Percentiles rank a stretch among this genome's conserved stretches.
These are phyloP conservation scores for Phytophthora uliginosa DNA, from an alignment of 352 stramenopile genomes.

Conservation along the genomic window DNA sequence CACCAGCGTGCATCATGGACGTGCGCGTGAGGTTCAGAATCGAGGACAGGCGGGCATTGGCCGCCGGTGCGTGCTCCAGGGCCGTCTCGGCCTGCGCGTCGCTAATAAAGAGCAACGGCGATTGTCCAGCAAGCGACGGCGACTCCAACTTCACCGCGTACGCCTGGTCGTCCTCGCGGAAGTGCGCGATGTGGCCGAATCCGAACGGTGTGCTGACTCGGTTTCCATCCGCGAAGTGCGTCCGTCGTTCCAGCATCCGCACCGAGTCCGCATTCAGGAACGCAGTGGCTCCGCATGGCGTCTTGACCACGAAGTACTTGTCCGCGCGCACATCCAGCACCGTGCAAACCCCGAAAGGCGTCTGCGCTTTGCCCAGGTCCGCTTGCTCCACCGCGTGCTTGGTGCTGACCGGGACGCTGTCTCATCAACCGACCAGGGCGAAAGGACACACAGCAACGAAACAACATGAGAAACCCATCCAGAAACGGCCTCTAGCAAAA, in stretches of 20 bases:
- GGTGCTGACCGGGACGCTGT: slow-evolving; percentile 33
- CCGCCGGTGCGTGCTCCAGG: slow-evolving; percentile 39
- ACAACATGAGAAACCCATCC: slow-evolving; percentile 36
- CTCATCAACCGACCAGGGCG: slow-evolving; percentile 17
- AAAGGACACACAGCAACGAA: slow-evolving; percentile 29
- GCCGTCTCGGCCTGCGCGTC: slow-evolving; percentile 56
- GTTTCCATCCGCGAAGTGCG: slow-evolving; percentile 60
- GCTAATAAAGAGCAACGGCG: slow-evolving; percentile 58
- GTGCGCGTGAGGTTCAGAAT: slow-evolving; percentile 80
- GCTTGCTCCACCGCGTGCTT: slow-evolving; percentile 30
- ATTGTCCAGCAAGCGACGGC: slow-evolving; percentile 27
- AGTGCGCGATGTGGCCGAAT: slow-evolving; percentile 53
- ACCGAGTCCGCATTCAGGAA: slow-evolving; percentile 66
- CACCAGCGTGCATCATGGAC: slow-evolving; percentile 73
- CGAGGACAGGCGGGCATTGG: slow-evolving; percentile 73
- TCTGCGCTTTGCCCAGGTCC: slow-evolving; percentile 54
- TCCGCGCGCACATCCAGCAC: slow-evolving; percentile 60
- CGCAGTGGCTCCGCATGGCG: slow-evolving; percentile 47
- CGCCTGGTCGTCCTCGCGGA: slow-evolving; percentile 64
- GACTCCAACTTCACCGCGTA: slow-evolving; percentile 68
- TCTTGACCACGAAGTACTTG: slow-evolving; percentile 72
- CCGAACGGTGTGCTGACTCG: slow-evolving; percentile 67
- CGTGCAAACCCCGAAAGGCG: slow-evolving; percentile 59
- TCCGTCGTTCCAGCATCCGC: slow-evolving; percentile 57
- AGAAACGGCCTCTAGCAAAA: slow-evolving; percentile 30